Percentiles rank a stretch among this genome's conserved stretches.
Evolutionary conservation across 768 basidiomycete genomes (phyloP).

Genomic region (Guyanaporus albipodus): DNA sequence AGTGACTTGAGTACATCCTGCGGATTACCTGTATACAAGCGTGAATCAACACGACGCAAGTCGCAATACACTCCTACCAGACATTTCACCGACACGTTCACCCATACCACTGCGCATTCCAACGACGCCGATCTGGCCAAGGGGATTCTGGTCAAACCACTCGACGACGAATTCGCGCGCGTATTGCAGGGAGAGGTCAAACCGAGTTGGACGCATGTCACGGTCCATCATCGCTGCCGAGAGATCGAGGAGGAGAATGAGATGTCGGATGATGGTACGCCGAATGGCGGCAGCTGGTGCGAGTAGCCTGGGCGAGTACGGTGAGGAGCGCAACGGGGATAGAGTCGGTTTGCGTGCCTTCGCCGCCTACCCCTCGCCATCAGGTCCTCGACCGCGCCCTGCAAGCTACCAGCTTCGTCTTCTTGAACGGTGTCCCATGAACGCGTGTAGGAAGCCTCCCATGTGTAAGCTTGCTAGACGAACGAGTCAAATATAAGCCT

Average conservation of each 20-base stretch:
- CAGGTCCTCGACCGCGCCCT: constrained; percentile 84
- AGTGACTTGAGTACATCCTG: constrained; percentile 91
- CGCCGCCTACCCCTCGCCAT: constrained; percentile 82
- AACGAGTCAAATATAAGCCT: constrained; percentile 2
- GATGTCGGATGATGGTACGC: constrained; percentile 93
- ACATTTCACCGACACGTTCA: constrained; percentile 88
- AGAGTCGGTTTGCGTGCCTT: constrained; percentile 49
- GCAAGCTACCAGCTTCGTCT: constrained; percentile 89
- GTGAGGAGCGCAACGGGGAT: constrained; percentile 6
- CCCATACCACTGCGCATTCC: constrained; percentile 90
- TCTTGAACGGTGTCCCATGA: constrained; percentile 98
- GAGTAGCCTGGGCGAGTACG: constrained; percentile 52
- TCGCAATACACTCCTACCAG: constrained; percentile 51
- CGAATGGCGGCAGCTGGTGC: constrained; percentile 86
- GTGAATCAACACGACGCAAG: constrained; percentile 1
- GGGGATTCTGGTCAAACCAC: constrained; percentile 99
- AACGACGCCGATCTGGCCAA: constrained; percentile 94
- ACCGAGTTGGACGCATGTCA: constrained; percentile 93
- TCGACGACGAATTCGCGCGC: constrained; percentile 88
- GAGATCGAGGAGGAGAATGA: constrained; percentile 88
- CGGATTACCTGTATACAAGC: constrained; percentile 68
- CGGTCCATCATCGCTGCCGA: constrained; percentile 91
- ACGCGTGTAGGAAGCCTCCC: constrained; percentile 93
- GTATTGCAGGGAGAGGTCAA: constrained; percentile 87
- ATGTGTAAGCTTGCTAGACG: constrained; percentile 77